Evolutionary conservation across 208 protist species (phyloP), one percentile per base, ranked within the genome.

Genomic region (Acanthamoeba triangularis): DNA sequence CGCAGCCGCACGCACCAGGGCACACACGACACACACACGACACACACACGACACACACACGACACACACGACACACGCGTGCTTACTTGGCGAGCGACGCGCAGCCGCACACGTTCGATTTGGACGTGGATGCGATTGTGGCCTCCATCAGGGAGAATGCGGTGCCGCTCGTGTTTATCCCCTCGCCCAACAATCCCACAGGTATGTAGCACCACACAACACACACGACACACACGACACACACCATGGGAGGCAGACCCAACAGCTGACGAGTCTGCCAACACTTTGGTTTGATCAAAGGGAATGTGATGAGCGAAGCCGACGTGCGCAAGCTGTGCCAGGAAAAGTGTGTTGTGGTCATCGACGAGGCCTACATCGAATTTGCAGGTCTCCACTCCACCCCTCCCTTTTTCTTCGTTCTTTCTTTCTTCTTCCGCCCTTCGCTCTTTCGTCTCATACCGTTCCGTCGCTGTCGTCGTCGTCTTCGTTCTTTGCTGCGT

Each of bases 321-420:
- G 90, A 94, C 16, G 90, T 94, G 90, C 65, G 90, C 14, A 33
- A 25, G 56, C 87, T 76, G 13, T 92, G 87, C 65, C 13, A 41
- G 14, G 87, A 72, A 47, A n/a, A 82, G 7, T 72, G 63, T 47
- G 35, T 94, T 33, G 65, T 94, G 25, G 65, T 82, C 30, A 35
- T 94, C 47, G 90, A 94, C 65, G 90, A 94, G 90, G 90, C 90
- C 63, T 94, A 94, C 63, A 65, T 94, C 65, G 90, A 94, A 16
- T 94, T 94, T 44, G 13, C 87, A 28, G 61, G 61, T n/a, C 3
- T 20, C 28, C 54, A 1, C 18, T 35, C 33, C 10, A 1, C 65
- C 1, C 23, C 30, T 7, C 25, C 10, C 2, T 72, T 10, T 1
- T 23, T 35, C 25, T 30, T 30, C 7, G 28, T 33, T 67, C 20